Percentiles rank a stretch among this genome's conserved stretches.
Evolutionary conservation across 2,329 filamentous ascomycete species (phyloP).

Genomic region (Aspergillus costaricaensis): DNA sequence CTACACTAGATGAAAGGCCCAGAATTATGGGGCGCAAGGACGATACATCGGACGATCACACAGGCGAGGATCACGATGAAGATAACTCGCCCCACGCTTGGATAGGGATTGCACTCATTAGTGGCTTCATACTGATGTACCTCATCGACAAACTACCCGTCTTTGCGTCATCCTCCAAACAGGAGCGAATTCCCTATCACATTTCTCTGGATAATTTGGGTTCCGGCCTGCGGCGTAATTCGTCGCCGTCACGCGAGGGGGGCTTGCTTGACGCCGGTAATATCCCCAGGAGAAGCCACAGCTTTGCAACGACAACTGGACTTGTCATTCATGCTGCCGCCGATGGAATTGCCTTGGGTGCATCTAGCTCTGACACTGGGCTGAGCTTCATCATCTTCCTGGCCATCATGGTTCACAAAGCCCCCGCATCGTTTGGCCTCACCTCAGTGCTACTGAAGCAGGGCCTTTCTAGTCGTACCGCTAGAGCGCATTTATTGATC

Average conservation of each 20-base stretch:
- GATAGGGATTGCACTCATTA: conserved; percentile 81
- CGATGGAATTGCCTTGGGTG: conserved; percentile 93
- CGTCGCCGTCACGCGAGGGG: conserved; percentile 43
- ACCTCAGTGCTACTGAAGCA: conserved; percentile 89
- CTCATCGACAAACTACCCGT: conserved; percentile 84
- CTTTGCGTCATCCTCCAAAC: conserved; percentile 67
- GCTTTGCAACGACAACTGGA: conserved; percentile 83
- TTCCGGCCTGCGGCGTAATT: conserved; percentile 51
- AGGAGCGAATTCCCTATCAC: conserved; percentile 71
- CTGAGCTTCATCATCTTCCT: conserved; percentile 91
- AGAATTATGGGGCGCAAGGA: conserved; percentile 29
- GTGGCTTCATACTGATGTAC: conserved; percentile 96
- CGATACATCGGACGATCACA: conserved; percentile 38
- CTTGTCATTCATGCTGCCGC: conserved; percentile 95
- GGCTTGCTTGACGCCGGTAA: conserved; percentile 37
- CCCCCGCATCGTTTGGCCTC: conserved; percentile 89
- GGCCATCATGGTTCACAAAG: conserved; percentile 97
- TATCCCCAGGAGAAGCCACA: conserved; percentile 46
- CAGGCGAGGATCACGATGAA: conserved; percentile 41
- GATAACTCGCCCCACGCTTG: conserved; percentile 67
- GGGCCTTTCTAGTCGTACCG: conserved; percentile 82
- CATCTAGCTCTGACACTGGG: conserved; percentile 76
- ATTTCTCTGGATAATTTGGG: conserved; percentile 85
- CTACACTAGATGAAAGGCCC: conserved; percentile 26
- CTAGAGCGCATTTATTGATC: conserved; percentile 79